A percentile compares a stretch with the other conserved stretches of the same genome.
These are phyloP conservation scores for Turnera subulata DNA, from an alignment of 345 rosid genomes.

Conservation along the genomic window DNA sequence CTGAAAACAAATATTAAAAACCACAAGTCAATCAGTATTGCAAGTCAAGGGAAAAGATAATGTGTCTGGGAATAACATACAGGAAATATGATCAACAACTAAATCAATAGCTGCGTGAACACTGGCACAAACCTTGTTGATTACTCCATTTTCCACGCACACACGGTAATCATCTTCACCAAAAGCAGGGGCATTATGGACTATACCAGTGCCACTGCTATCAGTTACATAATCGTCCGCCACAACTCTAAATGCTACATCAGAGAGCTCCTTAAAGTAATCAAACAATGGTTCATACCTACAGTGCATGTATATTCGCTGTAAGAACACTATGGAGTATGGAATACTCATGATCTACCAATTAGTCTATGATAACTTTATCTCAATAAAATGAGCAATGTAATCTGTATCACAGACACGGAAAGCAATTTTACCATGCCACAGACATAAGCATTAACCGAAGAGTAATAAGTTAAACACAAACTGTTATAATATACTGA, in stretches of 20 bases:
- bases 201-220: constrained; percentile 95
- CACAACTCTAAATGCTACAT: constrained; percentile 70
- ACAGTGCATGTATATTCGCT: too few relatives aligned
- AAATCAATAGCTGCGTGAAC: background rate
- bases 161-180: constrained; percentile 99
- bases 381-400: too few relatives aligned
- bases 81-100: background rate
- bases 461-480: too few relatives aligned
- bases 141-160: constrained; percentile 66
- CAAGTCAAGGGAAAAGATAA: background rate
- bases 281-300: constrained; percentile 82
- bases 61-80: background rate
- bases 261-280: constrained; percentile 70
- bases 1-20: constrained; percentile 24
- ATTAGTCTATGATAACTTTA: too few relatives aligned
- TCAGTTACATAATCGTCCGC: constrained; percentile 92
- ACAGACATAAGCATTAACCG: too few relatives aligned
- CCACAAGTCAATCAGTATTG: too few relatives aligned
- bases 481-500: background rate
- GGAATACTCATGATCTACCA: too few relatives aligned
- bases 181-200: constrained; percentile 96
- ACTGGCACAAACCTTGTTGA: constrained; percentile 64
- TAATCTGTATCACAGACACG: too few relatives aligned
- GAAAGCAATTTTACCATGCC: too few relatives aligned
- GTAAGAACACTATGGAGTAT: too few relatives aligned